Percentiles rank a stretch among this genome's conserved stretches.
Conservation (phyloP, 441 rosid genomes). For the Jatropha podagrica region DNA sequence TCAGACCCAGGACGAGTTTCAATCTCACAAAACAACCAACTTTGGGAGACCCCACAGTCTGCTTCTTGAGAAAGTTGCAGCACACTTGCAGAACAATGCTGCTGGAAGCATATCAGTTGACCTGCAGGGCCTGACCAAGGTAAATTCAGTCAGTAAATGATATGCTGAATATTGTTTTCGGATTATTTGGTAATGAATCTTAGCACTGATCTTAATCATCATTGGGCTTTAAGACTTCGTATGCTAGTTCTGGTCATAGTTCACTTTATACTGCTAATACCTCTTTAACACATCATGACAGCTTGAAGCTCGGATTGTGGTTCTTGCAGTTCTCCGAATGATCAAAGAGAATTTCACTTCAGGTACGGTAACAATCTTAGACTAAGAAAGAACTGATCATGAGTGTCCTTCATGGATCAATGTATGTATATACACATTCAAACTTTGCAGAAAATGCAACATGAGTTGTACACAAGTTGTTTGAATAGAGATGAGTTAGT, state of each 20-base stretch:
- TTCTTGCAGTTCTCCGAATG: slow-evolving; percentile 84
- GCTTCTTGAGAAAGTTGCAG: slow-evolving; percentile 79
- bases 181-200: background rate
- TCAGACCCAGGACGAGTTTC: slow-evolving; percentile 36
- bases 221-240: background rate
- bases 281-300: slow-evolving; percentile 38
- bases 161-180: slow-evolving; percentile 12
- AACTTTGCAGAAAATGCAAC: background rate
- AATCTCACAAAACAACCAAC: slow-evolving; percentile 37
- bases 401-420: background rate
- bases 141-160: slow-evolving; percentile 39
- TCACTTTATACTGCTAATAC: background rate
- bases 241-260: background rate
- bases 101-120: slow-evolving; percentile 63
- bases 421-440: background rate
- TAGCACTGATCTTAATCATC: background rate
- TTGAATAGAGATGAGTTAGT: background rate
- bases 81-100: slow-evolving; percentile 56
- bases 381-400: background rate
- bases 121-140: slow-evolving; percentile 83
- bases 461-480: background rate
- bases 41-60: slow-evolving; percentile 52
- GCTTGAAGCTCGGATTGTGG: slow-evolving; percentile 93
- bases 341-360: slow-evolving; percentile 70
- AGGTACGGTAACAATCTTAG: slow-evolving; percentile 39